Base-by-base conservation (phyloP, 345 rosid species). In the Viola odorata region DNA sequence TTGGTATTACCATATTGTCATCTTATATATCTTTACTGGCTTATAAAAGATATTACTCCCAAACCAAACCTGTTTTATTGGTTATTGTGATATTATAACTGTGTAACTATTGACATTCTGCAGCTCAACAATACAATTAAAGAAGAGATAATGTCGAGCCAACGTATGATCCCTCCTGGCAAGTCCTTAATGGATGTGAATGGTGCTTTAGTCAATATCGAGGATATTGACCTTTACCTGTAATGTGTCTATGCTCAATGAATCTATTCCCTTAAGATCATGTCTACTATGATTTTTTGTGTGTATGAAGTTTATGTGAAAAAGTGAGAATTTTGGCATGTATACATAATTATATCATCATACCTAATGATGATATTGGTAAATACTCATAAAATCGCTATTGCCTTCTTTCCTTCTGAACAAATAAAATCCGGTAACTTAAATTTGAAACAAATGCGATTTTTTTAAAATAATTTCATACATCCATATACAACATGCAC, bases 151-250 rank as follows among this genome's bases (percentile, higher is more conserved):
- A 79, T 84, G 75, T 76, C 89, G 65, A 94, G 90, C 64, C 99
- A 94, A 78, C 78, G 92, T 68, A 84, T 90, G 96, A 80, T 94
- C 69, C 96, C 97, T 50, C 91, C 97, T 64, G 96, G 99, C 72
- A 94, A 88, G 84, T 85, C 95, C 61, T 77, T 94, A 77, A 76
- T 94, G 91, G 99, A 95, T 59, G 78, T 91, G 58, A 94, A 94
- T 86, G 95, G 99, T 73, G 99, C 99, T 75, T 73, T 94, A 72
- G 72, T 94, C 82, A 88, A 86, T 72, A 78, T 91, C 12, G 99
- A 94, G 76, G 99, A 91, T 74, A 74, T 88, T 76, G 99, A 94
- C 80, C 96, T 94, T 50, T 90, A 82, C 76, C 68, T 76, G 97
- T 94, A 94, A 80, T 74, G 53, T 48, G 39, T 68, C 69, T 73